These are phyloP conservation scores for Triglochin maritima DNA, from an alignment of 106 monocot species.

Conservation along the genomic window DNA sequence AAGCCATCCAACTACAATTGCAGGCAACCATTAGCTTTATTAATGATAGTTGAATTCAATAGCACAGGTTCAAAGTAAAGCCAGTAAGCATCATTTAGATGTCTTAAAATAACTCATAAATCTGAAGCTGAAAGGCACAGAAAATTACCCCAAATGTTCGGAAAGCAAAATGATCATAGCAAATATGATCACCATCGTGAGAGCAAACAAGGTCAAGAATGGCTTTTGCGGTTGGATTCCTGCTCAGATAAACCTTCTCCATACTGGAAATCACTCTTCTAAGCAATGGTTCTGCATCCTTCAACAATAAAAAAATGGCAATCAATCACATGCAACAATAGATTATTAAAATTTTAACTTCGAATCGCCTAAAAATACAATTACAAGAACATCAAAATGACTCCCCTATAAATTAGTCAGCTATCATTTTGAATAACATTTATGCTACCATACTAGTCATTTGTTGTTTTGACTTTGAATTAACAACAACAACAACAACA, in stretches of 20 bases:
- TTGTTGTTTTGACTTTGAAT: too few species aligned
- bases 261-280: slow-evolving; percentile 51
- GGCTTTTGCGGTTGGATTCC: slow-evolving; percentile 78
- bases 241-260: slow-evolving; percentile 69
- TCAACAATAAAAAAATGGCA: slow-evolving; percentile 4
- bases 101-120: not conserved
- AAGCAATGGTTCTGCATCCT: slow-evolving; percentile 54
- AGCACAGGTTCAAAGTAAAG: not conserved
- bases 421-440: too few species aligned
- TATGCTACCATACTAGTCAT: too few species aligned
- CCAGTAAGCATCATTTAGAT: not conserved
- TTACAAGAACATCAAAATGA: too few species aligned
- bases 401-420: too few species aligned
- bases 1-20: slow-evolving; percentile 57
- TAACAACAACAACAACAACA: too few species aligned
- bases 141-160: slow-evolving; percentile 80
- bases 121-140: not conserved
- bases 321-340: not conserved
- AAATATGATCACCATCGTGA: slow-evolving; percentile 47
- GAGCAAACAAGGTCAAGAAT: slow-evolving; percentile 65
- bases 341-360: too few species aligned
- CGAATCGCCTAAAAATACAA: too few species aligned
- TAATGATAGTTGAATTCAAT: not conserved
- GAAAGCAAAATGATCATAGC: slow-evolving; percentile 94
- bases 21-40: not conserved